Base-by-base conservation (phyloP, 1,139 yeast species). In the Zygoascus hellenicus region DNA sequence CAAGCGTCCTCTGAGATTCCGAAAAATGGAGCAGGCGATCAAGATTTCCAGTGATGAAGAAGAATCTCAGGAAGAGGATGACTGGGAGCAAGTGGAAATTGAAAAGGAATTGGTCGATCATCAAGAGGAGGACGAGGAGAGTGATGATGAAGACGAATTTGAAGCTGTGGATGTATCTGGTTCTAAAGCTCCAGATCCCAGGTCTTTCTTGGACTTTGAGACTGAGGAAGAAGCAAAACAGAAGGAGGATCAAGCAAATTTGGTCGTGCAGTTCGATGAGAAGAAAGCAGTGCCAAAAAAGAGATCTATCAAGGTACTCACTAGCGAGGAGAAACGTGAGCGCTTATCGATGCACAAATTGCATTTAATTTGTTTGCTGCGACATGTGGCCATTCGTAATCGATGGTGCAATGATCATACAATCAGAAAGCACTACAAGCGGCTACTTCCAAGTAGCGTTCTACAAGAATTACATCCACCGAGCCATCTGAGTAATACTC, bases 371-470 rank as follows among this genome's bases (percentile, higher is more conserved):
- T 61, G 76, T 39, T 75, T 86, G 75, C 61, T 84, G 30, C 63
- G 74, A 3, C 95, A 85, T 62, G 94, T 88, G 0, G 70, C 72
- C 1, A 56, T 78, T 1, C 70, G 95, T 14, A 90, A 88, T 61
- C 57, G 66, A n/a, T 88, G 96, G 95, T 76, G 89, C 51, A 80
- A 78, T 52, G 78, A 80, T 56, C 57, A 62, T 3, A 58, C 59
- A 2, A 60, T 86, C 6, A 44, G 56, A 14, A 45, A 43, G 30
- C 52, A 53, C 16, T 56, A 57, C 42, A 45, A 71, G 33, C 64
- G 64, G n/a, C 56, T 72, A 3, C 71, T 86, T 2, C 78, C 86
- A 0, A 66, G 64, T 1, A 64, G 65, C 17, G 67, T 77, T 1
- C 67, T 70, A 39, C 68, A 67, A 14, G 67, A 78, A 51, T 61